phyloP scores from a whole-genome alignment of 108 stramenopile genomes.

The Asterionellopsis glacialis region DNA sequence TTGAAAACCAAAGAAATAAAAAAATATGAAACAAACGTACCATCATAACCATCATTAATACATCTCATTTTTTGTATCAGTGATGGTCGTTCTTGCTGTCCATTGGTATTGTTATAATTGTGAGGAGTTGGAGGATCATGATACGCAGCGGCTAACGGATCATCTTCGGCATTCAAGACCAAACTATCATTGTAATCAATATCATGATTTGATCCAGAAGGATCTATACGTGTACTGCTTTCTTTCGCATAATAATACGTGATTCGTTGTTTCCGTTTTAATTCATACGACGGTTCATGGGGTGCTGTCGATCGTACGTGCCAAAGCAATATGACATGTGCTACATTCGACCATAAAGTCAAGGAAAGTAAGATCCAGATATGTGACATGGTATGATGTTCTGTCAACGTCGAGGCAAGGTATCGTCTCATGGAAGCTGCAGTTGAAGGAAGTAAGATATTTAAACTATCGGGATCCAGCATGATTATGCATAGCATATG shows the following conservation, averaged over 20 bases:
- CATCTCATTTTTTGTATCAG: slow-evolving; percentile 4
- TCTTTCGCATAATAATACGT: slow-evolving; percentile 13
- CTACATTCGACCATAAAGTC: slow-evolving; percentile 40
- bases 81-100: not conserved
- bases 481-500: slow-evolving; percentile 58
- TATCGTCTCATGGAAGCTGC: not conserved
- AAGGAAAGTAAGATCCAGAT: slow-evolving; percentile 55
- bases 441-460: slow-evolving; percentile 20
- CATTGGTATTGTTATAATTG: not conserved
- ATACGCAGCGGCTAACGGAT: not conserved
- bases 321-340: slow-evolving; percentile 68
- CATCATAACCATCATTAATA: slow-evolving; percentile 6
- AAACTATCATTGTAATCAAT: slow-evolving; percentile 10
- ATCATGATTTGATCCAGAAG: slow-evolving; percentile 11
- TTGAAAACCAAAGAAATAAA: not conserved
- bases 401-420: slow-evolving; percentile 5
- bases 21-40: not conserved
- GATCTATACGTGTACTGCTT: slow-evolving; percentile 27
- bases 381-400: slow-evolving; percentile 15
- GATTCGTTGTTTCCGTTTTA: slow-evolving; percentile 18
- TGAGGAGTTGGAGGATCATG: not conserved
- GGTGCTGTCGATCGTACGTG: slow-evolving; percentile 81
- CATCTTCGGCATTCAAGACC: slow-evolving; percentile 8
- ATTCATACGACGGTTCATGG: slow-evolving; percentile 19
- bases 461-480: slow-evolving; percentile 40